Conservation (phyloP, 331 rosid species). For the Saraca asoca region DNA sequence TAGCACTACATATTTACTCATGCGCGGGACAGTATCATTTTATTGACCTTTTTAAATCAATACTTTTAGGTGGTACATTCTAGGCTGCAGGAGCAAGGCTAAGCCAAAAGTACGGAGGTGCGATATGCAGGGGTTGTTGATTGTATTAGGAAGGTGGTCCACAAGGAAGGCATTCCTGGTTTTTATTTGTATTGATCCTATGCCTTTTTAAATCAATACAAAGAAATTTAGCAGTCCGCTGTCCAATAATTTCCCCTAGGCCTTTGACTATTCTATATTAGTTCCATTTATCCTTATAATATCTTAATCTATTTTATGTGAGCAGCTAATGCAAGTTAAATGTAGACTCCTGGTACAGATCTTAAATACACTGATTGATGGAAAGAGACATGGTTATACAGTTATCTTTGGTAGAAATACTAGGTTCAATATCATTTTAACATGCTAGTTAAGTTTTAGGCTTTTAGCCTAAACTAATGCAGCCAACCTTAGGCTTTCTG, state of each 20-base stretch:
- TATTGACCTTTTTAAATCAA: not conserved
- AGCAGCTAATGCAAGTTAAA: constrained; percentile 2
- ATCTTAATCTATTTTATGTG: not conserved
- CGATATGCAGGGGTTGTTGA: constrained; percentile 74
- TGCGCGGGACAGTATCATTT: not conserved
- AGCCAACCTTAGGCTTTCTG: constrained; percentile 17
- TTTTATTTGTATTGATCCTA: too few relatives aligned
- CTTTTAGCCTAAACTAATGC: constrained; percentile 22
- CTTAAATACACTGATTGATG: not conserved
- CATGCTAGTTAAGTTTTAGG: constrained; percentile 18
- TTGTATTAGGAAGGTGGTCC: constrained; percentile 76
- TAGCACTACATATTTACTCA: not conserved
- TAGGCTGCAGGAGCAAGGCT: constrained; percentile 96
- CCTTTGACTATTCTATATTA: constrained; percentile 10
- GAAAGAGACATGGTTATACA: constrained; percentile 4
- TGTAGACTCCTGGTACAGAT: constrained; percentile 10
- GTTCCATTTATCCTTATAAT: constrained; percentile 2
- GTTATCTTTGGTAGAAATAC: not conserved
- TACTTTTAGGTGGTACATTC: constrained; percentile 73
- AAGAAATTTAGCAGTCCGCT: constrained; percentile 7
- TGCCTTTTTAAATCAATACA: too few relatives aligned
- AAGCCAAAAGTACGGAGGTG: constrained; percentile 48
- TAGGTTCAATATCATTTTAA: not conserved
- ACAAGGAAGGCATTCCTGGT: constrained; percentile 79
- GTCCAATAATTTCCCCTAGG: not conserved